phyloP scores from a whole-genome alignment of 2,329 filamentous ascomycete genomes.

The Penicillium sp. region DNA sequence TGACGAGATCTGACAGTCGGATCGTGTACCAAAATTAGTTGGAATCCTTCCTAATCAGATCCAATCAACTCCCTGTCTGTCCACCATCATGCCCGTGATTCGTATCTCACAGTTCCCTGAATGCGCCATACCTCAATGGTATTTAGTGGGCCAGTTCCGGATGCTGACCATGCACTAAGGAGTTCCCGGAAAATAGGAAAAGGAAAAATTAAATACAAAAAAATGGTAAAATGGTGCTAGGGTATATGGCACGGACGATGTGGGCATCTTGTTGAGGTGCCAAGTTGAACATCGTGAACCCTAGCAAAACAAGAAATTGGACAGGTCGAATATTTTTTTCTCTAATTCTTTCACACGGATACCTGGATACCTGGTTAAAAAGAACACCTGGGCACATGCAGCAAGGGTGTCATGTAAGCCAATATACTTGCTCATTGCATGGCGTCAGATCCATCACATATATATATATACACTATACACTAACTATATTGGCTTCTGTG shows the following conservation, averaged over 20 bases:
- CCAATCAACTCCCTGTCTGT: slow-evolving; percentile 10
- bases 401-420: slow-evolving; percentile 3
- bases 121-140: neutral
- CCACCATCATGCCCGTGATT: neutral
- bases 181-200: neutral
- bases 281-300: neutral
- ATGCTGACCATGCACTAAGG: slow-evolving; percentile 2
- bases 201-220: neutral
- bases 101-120: neutral
- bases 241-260: neutral
- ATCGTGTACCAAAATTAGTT: slow-evolving; percentile 11
- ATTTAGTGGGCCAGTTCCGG: neutral
- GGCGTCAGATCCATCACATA: slow-evolving; percentile 4
- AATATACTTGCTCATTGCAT: neutral
- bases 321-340: neutral
- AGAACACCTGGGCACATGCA: neutral
- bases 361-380: neutral
- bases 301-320: neutral
- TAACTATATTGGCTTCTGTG: neutral
- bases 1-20: slow-evolving; percentile 21
- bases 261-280: neutral
- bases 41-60: slow-evolving; percentile 13
- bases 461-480: too few relatives aligned
- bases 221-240: neutral
- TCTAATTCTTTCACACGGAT: neutral